These are phyloP conservation scores for Striga asiatica DNA, from an alignment of 257 asterid genomes.

Conservation along the genomic window DNA sequence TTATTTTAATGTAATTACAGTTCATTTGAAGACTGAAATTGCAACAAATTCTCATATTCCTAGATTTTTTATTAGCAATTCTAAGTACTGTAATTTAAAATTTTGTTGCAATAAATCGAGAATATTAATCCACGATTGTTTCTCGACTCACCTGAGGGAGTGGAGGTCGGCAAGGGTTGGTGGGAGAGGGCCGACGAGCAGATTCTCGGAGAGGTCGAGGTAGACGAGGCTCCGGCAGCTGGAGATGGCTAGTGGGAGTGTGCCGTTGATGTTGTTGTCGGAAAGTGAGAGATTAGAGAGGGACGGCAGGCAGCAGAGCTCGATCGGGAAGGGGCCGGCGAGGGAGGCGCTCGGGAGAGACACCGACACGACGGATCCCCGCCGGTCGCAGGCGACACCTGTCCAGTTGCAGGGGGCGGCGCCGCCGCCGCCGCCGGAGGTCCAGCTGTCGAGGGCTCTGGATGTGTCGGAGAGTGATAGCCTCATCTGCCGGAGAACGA, in stretches of 20 bases:
- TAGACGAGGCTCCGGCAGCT: slow-evolving; percentile 35
- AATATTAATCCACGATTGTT: too few relatives aligned
- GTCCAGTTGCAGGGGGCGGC: slow-evolving; percentile 82
- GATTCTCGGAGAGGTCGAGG: slow-evolving; percentile 63
- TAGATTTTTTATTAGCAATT: too few relatives aligned
- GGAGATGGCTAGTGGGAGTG: slow-evolving; percentile 46
- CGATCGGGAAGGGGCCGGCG: slow-evolving; percentile 46
- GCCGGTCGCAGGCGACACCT: slow-evolving; percentile 42
- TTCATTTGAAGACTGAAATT: too few relatives aligned
- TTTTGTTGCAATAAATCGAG: too few relatives aligned
- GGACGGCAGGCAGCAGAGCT: slow-evolving; percentile 42
- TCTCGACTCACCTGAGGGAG: slow-evolving; percentile 68
- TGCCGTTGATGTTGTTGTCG: slow-evolving; percentile 38
- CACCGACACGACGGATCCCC: slow-evolving; percentile 34
- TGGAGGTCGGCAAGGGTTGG: slow-evolving; percentile 42
- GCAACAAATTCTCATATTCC: too few relatives aligned
- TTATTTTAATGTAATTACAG: too few relatives aligned
- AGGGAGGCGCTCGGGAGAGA: slow-evolving; percentile 33
- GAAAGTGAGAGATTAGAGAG: slow-evolving; percentile 35
- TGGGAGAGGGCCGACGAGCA: slow-evolving; percentile 53
- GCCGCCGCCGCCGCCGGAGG: too few relatives aligned
- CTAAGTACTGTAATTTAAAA: too few relatives aligned
- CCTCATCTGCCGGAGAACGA: slow-evolving; percentile 27
- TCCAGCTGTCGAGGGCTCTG: too few relatives aligned
- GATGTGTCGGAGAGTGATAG: slow-evolving; percentile 44